Evolutionary conservation across 768 basidiomycete genomes (phyloP), one percentile per base, ranked within the genome.

Genomic region (Boletus patriciae): DNA sequence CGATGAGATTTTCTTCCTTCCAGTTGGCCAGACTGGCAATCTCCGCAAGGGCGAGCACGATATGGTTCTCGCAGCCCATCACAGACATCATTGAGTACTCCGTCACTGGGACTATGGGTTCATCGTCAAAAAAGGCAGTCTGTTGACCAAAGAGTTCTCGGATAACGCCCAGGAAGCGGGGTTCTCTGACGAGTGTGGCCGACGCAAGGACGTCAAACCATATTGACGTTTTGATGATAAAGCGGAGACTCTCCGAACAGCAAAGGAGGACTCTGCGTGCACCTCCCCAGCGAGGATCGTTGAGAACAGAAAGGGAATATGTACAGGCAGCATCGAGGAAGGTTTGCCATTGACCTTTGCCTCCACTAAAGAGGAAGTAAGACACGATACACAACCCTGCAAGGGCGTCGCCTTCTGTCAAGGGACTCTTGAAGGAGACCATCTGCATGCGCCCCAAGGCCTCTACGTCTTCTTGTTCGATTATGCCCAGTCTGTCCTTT

Each of bases 161-260:
- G 64, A 90, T 86, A 41, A 79, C 75, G 4, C 63, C 33, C 38
- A 87, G 71, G 69, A 91, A 85, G 46, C 76, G 75, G 11, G 91
- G 90, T 4, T 73, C 62, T 60, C 78, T 63, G 59, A 79, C 75
- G n/a, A 81, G 84, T n/a, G 90, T 89, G 49, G 87, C 80, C 1
- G 86, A 83, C 8, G 88, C 90, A 50, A 92, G 78, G 36, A 92
- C 88, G 68, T 93, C 91, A 69, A 92, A 91, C 91, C 91, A 93
- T 53, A 92, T 84, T 16, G 88, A 84, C 27, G 90, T 87, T 71
- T 90, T 90, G 73, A 92, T 79, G 67, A 92, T 85, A 71, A 92
- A 92, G 37, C 73, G 81, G 69, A 75, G 79, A 73, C 76, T 83
- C 77, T 76, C 79, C 21, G 66, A 60, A 62, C 80, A 83, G 16